These are phyloP conservation scores for Zygnema circumcarinatum DNA, from an alignment of 139 green algal genomes.

Conservation along the genomic window DNA sequence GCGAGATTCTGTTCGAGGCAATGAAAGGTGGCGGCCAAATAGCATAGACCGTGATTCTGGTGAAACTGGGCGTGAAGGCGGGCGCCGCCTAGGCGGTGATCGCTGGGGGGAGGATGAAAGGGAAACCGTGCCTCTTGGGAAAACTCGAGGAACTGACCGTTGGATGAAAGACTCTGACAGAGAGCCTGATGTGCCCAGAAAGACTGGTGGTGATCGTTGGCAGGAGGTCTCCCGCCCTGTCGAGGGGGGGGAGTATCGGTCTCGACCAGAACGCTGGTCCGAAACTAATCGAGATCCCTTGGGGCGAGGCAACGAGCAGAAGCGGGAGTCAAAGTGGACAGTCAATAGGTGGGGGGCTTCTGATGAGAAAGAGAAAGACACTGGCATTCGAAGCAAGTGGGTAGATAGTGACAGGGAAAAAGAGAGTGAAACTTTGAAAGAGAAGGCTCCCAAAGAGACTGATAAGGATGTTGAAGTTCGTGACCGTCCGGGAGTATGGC, in stretches of 20 bases:
- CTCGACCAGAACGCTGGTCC: not conserved
- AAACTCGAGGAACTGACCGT: not conserved
- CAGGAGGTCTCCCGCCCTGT: not conserved
- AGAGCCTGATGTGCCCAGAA: not conserved
- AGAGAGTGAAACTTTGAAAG: not conserved
- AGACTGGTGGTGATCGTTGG: constrained; percentile 24
- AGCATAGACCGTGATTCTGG: not conserved
- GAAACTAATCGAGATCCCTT: constrained; percentile 3
- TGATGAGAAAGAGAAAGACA: constrained; percentile 6
- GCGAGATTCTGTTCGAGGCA: constrained; percentile 11
- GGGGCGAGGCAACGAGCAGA: not conserved
- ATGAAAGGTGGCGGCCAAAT: constrained; percentile 23
- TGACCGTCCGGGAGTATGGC: not conserved
- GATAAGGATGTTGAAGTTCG: constrained; percentile 3
- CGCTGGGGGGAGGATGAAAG: constrained; percentile 25
- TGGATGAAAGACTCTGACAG: constrained; percentile 13
- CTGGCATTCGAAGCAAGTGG: constrained; percentile 5
- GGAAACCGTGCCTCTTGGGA: constrained; percentile 2
- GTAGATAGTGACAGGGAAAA: constrained; percentile 19
- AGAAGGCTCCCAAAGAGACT: not conserved
- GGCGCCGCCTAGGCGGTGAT: not conserved
- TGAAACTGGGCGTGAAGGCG: not conserved
- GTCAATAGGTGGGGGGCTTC: not conserved
- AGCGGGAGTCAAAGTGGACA: constrained; percentile 10
- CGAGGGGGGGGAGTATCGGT: constrained; percentile 21